Conservation (phyloP, 1,284 basidiomycete genomes). For the Moesziomyces globuligerus region DNA sequence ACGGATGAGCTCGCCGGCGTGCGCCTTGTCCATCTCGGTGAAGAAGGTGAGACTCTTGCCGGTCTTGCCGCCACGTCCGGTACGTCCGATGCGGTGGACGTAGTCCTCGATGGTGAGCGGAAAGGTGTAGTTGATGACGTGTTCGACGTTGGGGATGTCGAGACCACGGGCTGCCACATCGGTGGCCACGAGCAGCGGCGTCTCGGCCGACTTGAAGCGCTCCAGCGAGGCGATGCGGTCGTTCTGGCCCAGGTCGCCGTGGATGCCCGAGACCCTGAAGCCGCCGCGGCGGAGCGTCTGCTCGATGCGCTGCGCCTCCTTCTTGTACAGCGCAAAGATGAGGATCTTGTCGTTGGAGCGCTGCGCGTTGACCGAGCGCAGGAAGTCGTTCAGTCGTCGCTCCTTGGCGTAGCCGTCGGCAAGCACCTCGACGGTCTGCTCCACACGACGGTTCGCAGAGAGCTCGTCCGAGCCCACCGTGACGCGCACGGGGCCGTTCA, state of each 20-base stretch:
- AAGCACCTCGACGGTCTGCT: slow-evolving; percentile 83
- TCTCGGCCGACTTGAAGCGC: slow-evolving; percentile 85
- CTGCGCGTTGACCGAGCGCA: slow-evolving; percentile 66
- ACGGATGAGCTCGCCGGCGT: slow-evolving; percentile 92
- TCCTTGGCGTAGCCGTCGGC: slow-evolving; percentile 89
- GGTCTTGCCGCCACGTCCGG: slow-evolving; percentile 88
- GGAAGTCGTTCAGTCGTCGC: slow-evolving; percentile 69
- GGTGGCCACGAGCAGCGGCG: slow-evolving; percentile 89
- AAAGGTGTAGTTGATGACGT: slow-evolving; percentile 82
- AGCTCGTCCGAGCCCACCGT: slow-evolving; percentile 96
- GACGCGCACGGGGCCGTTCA: slow-evolving; percentile 84
- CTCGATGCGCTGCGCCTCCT: slow-evolving; percentile 85
- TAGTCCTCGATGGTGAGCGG: slow-evolving; percentile 81
- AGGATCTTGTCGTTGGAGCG: slow-evolving; percentile 77
- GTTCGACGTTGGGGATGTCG: slow-evolving; percentile 94
- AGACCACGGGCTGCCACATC: slow-evolving; percentile 96
- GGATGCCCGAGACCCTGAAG: slow-evolving; percentile 85
- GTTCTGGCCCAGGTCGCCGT: slow-evolving; percentile 90
- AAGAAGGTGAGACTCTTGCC: slow-evolving; percentile 98
- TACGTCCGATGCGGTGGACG: slow-evolving; percentile 95
- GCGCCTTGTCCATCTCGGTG: slow-evolving; percentile 72
- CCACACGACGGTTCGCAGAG: slow-evolving; percentile 90
- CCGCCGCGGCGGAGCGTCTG: slow-evolving; percentile 80
- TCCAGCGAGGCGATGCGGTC: slow-evolving; percentile 87
- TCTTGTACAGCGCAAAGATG: slow-evolving; percentile 95